Evolutionary conservation across 331 rosid genomes (phyloP).

Genomic region (Malus hybrid): DNA sequence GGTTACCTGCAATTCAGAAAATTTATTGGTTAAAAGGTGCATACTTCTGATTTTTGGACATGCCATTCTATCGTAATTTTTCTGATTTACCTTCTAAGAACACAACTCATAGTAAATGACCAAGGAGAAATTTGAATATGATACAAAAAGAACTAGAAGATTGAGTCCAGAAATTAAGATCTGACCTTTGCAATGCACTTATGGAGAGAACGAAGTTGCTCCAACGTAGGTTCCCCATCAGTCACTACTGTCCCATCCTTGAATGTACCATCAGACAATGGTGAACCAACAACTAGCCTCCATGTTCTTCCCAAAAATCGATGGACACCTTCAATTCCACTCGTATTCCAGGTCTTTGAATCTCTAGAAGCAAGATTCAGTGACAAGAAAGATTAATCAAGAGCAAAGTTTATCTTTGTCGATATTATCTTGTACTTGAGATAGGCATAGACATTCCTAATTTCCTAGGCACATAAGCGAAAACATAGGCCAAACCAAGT

Average conservation of each 20-base stretch:
- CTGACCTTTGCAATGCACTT: conserved; percentile 94
- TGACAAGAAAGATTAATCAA: too few species aligned
- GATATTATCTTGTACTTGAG: too few species aligned
- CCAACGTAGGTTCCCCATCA: conserved; percentile 72
- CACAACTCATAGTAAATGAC: too few species aligned
- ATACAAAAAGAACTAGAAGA: conserved; percentile 4
- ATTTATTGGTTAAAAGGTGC: conserved; percentile 24
- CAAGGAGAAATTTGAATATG: not conserved
- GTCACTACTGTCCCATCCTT: conserved; percentile 68
- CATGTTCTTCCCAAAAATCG: conserved; percentile 93
- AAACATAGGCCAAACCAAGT: not conserved
- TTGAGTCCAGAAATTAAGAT: conserved; percentile 4
- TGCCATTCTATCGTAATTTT: too few species aligned
- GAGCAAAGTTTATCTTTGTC: too few species aligned
- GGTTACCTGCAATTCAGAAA: conserved; percentile 46
- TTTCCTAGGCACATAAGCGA: not conserved
- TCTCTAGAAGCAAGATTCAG: conserved; percentile 37
- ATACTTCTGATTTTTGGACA: not conserved
- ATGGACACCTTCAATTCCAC: conserved; percentile 94
- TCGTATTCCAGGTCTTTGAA: conserved; percentile 84
- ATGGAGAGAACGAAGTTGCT: conserved; percentile 82
- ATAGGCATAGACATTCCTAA: too few species aligned
- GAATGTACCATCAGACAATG: conserved; percentile 68
- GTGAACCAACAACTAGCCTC: conserved; percentile 84
- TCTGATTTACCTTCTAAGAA: too few species aligned